Conservation (phyloP, 495 filamentous ascomycete genomes). For the Parmelia sp. region DNA sequence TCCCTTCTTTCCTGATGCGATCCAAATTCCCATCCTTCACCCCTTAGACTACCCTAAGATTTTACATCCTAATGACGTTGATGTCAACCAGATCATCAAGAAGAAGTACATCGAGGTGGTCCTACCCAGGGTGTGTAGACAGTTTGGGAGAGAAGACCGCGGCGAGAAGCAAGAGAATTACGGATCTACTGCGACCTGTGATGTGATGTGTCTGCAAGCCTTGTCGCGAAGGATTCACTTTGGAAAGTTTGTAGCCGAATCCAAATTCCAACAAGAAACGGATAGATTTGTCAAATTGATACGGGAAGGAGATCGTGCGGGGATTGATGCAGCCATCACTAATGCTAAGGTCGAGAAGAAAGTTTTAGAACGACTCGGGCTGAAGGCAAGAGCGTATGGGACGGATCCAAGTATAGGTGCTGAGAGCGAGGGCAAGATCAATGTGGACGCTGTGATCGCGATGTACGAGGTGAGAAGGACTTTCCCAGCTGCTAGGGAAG, state of each 20-base stretch:
- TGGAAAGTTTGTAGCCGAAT: conserved; percentile 97
- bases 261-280: conserved; percentile 85
- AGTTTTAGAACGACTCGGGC: conserved; percentile 76
- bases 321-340: conserved; percentile 85
- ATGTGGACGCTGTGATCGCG: conserved; percentile 83
- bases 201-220: conserved; percentile 86
- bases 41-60: conserved; percentile 87
- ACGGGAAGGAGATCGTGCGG: conserved; percentile 65
- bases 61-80: conserved; percentile 86
- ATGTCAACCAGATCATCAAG: conserved; percentile 86
- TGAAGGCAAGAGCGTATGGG: conserved; percentile 95
- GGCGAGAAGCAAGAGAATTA: conserved; percentile 92
- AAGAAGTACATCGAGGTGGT: conserved; percentile 73
- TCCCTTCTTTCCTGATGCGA: conserved; percentile 84
- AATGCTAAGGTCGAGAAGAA: conserved; percentile 83
- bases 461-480: conserved; percentile 71
- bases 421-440: conserved; percentile 63
- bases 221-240: conserved; percentile 91
- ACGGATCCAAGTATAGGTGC: conserved; percentile 71
- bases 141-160: conserved; percentile 65
- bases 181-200: conserved; percentile 83
- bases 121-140: conserved; percentile 71
- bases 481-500: not conserved
- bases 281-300: conserved; percentile 77
- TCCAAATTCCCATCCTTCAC: conserved; percentile 74